These are phyloP conservation scores for Zygosaccharomyces bailii DNA, from an alignment of 805 yeast species.

Conservation along the genomic window DNA sequence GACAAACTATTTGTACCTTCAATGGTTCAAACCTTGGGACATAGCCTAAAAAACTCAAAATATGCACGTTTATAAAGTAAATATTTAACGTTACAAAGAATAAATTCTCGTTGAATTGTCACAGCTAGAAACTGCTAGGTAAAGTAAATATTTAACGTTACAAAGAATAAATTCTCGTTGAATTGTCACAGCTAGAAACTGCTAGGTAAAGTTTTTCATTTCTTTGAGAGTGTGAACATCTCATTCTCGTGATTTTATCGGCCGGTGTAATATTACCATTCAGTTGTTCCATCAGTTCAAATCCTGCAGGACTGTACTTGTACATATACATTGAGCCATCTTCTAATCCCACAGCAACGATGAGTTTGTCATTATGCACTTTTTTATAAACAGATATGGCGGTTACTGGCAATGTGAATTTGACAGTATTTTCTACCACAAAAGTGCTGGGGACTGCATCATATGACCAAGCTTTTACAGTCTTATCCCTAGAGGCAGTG, in stretches of 20 bases:
- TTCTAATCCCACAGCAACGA: conserved; percentile 67
- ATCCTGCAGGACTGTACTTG: conserved; percentile 33
- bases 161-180: conserved; percentile 43
- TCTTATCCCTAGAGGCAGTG: conserved; percentile 85
- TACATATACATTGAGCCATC: conserved; percentile 55
- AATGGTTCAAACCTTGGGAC: conserved; percentile 58
- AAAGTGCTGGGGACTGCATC: conserved; percentile 38
- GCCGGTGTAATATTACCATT: conserved; percentile 51
- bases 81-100: conserved; percentile 21
- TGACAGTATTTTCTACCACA: conserved; percentile 40
- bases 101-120: too few species aligned
- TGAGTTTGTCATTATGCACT: conserved; percentile 30
- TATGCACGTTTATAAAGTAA: not conserved
- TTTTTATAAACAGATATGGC: conserved; percentile 52
- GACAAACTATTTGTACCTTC: conserved; percentile 46
- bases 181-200: conserved; percentile 63
- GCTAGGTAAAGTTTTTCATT: conserved; percentile 44
- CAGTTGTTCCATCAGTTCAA: conserved; percentile 35
- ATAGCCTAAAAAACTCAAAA: conserved; percentile 24
- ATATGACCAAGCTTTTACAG: conserved; percentile 67
- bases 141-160: conserved; percentile 6
- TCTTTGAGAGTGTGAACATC: conserved; percentile 44
- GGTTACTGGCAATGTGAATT: conserved; percentile 58
- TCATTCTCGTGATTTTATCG: conserved; percentile 56
- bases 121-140: too few species aligned